Evolutionary conservation across 306 rosid species (phyloP).

Genomic region (Potentilla sterilis): DNA sequence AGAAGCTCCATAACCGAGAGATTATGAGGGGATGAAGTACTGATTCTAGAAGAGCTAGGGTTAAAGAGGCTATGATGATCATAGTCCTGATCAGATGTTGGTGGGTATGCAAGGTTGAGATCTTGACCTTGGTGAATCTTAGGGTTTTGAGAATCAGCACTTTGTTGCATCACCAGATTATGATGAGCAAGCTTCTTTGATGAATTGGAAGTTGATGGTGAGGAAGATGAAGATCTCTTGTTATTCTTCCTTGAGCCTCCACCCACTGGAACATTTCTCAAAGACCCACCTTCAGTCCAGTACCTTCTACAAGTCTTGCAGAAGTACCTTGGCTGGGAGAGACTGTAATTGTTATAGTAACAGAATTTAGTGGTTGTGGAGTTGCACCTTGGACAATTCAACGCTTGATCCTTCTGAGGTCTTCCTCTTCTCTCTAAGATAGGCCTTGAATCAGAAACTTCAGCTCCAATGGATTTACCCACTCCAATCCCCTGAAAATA

Average conservation of each 20-base stretch:
- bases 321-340: slow-evolving; percentile 93
- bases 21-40: slow-evolving; percentile 29
- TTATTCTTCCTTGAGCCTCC: slow-evolving; percentile 89
- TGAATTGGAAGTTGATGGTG: slow-evolving; percentile 34
- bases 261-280: slow-evolving; percentile 95
- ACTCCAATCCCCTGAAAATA: slow-evolving; percentile 49
- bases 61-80: slow-evolving; percentile 42
- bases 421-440: slow-evolving; percentile 66
- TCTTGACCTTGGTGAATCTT: slow-evolving; percentile 81
- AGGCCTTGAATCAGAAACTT: slow-evolving; percentile 36
- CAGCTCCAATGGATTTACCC: slow-evolving; percentile 52
- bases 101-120: slow-evolving; percentile 77
- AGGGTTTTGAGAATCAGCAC: slow-evolving; percentile 49
- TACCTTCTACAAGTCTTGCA: slow-evolving; percentile 97
- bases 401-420: slow-evolving; percentile 75
- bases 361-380: slow-evolving; percentile 95
- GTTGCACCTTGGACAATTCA: slow-evolving; percentile 97
- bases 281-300: slow-evolving; percentile 98
- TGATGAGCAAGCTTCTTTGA: slow-evolving; percentile 40
- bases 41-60: slow-evolving; percentile 32
- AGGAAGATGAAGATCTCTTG: slow-evolving; percentile 53
- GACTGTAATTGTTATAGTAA: slow-evolving; percentile 90
- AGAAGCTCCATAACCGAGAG: slow-evolving; percentile 73
- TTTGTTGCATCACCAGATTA: slow-evolving; percentile 23
- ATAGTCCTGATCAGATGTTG: slow-evolving; percentile 28